phyloP scores from a whole-genome alignment of 306 rosid species.

The Glycine tomentella region DNA sequence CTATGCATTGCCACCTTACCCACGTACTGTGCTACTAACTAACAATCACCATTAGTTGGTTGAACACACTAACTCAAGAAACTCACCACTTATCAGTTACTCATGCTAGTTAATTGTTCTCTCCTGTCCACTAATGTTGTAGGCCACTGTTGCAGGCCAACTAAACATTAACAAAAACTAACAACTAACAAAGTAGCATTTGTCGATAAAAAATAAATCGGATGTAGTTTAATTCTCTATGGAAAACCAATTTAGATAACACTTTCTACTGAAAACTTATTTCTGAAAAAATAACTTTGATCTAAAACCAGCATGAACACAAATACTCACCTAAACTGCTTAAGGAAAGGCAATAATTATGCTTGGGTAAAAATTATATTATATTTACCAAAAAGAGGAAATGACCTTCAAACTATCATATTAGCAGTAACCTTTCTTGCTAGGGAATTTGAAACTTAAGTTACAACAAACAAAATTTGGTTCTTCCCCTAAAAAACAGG shows the following conservation, averaged over 20 bases:
- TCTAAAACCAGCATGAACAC: too few relatives aligned
- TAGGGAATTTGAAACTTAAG: not conserved
- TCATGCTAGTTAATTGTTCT: slow-evolving; percentile 3
- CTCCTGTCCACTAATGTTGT: slow-evolving; percentile 26
- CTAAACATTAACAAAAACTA: not conserved
- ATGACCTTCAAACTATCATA: slow-evolving; percentile 3
- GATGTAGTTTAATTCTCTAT: too few relatives aligned
- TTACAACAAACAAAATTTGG: not conserved
- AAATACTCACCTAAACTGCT: not conserved
- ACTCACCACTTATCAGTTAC: not conserved
- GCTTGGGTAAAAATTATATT: not conserved
- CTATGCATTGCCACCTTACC: slow-evolving; percentile 6
- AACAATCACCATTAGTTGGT: slow-evolving; percentile 3
- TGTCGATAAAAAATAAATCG: too few relatives aligned
- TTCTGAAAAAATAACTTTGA: too few relatives aligned
- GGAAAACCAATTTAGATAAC: too few relatives aligned
- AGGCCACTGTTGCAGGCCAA: slow-evolving; percentile 24
- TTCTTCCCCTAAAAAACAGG: not conserved
- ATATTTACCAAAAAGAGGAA: not conserved
- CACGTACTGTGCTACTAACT: slow-evolving; percentile 1
- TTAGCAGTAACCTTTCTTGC: not conserved
- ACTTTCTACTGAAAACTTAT: too few relatives aligned
- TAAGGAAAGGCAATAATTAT: not conserved
- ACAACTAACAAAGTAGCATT: too few relatives aligned
- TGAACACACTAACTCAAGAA: slow-evolving; percentile 24